Percentiles rank a stretch among this genome's conserved stretches.
These are phyloP conservation scores for Vigna angularis DNA, from an alignment of 306 rosid genomes.

Conservation along the genomic window DNA sequence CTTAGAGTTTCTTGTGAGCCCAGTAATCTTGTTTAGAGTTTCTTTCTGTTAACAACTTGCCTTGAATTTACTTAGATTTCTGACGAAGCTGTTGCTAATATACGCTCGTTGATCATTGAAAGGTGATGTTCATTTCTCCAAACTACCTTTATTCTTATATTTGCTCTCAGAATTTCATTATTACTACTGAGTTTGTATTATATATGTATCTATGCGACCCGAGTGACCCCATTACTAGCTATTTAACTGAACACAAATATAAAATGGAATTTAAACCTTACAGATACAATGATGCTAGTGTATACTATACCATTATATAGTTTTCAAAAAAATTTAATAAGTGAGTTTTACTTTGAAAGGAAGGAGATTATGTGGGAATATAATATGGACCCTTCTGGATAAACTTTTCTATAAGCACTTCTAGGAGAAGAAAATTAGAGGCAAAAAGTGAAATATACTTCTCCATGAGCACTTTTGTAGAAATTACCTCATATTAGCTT, in stretches of 20 bases:
- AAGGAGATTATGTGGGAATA: conserved; percentile 4
- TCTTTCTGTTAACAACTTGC: conserved; percentile 36
- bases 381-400: background rate
- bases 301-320: background rate
- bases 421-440: background rate
- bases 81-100: conserved; percentile 77
- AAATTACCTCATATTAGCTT: background rate
- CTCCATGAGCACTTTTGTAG: too few relatives aligned
- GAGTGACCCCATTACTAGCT: background rate
- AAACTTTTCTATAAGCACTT: too few relatives aligned
- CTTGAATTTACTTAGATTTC: conserved; percentile 68
- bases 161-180: conserved; percentile 26
- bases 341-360: background rate
- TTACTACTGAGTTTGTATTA: conserved; percentile 21
- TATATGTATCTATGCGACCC: background rate
- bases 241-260: background rate
- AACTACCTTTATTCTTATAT: conserved; percentile 24
- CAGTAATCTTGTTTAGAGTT: conserved; percentile 33
- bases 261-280: background rate
- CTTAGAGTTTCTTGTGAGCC: conserved; percentile 22
- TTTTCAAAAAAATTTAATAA: background rate
- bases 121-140: conserved; percentile 60
- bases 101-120: conserved; percentile 74
- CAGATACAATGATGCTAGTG: conserved; percentile 5
- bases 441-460: too few relatives aligned